phyloP scores from a whole-genome alignment of 352 stramenopile genomes.

The Phytopythium boreale region DNA sequence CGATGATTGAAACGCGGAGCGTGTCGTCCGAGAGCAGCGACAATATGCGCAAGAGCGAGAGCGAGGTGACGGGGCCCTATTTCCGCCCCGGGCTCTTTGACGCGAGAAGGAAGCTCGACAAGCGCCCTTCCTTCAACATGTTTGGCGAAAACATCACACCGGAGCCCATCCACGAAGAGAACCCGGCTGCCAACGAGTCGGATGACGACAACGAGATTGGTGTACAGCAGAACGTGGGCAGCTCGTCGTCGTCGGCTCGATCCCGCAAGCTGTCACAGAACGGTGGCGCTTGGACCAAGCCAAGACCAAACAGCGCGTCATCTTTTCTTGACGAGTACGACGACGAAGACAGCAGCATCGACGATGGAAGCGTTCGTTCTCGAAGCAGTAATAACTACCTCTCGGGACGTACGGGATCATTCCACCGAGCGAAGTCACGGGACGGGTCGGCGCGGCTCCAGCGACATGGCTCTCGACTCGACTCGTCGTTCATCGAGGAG shows the following conservation, averaged over 20 bases:
- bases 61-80: conserved; percentile 15
- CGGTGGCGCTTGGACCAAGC: conserved; percentile 15
- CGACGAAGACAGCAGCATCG: conserved; percentile 30
- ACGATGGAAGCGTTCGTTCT: conserved; percentile 17
- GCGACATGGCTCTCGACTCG: conserved; percentile 11
- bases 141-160: conserved; percentile 49
- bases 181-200: conserved; percentile 44
- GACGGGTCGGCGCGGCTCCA: conserved; percentile 6
- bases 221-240: background rate
- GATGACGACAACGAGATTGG: conserved; percentile 27
- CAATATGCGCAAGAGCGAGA: conserved; percentile 15
- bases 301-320: conserved; percentile 23
- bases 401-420: conserved; percentile 2
- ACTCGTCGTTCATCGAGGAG: conserved; percentile 27
- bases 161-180: conserved; percentile 63
- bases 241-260: conserved; percentile 3
- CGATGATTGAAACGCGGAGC: conserved; percentile 33
- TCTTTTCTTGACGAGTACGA: conserved; percentile 28
- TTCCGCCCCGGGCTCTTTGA: conserved; percentile 38
- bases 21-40: conserved; percentile 14
- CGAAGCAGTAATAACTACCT: conserved; percentile 6
- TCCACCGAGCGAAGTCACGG: conserved; percentile 7
- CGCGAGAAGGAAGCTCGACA: conserved; percentile 61
- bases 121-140: conserved; percentile 57
- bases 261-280: conserved; percentile 21